Base-by-base conservation (phyloP, 768 basidiomycete genomes). In the Lactarius indigo region DNA sequence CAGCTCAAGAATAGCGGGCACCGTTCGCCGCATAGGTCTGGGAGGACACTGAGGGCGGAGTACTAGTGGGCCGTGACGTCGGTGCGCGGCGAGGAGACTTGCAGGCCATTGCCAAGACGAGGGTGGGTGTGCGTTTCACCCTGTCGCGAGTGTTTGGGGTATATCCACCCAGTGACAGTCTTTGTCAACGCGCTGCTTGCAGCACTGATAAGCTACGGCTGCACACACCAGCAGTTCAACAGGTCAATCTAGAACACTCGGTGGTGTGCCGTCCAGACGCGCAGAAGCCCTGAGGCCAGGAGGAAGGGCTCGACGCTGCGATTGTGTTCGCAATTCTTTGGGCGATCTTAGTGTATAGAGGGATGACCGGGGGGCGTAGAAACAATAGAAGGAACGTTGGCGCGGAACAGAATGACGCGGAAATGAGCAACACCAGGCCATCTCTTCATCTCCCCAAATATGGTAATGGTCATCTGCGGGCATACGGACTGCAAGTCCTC, bases 131-230 rank as follows among this genome's bases (percentile, higher is more conserved):
- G 15, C 12, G 13, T 12, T 87, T 91, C 71, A 79, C 85, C 15
- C 90, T 92, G 0, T 92, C 94, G 0, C 83, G 86, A 33, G 76
- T 87, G 54, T 78, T 95, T 44, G 82, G 87, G 0, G 82, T 88
- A 3, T 93, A 88, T 72, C 87, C 91, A 2, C 88, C 90, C 0
- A 79, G 96, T 2, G 94, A 5, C 92, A 26, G 41, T 67, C 0
- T 39, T 15, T 39, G 5, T 39, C 37, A 96, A 97, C 72, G 83
- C 86, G 3, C 76, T 94, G 28, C 79, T 95, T 3, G 81, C 84
- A 5, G 81, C 88, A 1, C 78, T 96, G 97, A 98, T 74, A 82
- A 86, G 3, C 78, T 98, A 23, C 88, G 95, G 3, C 80, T 94
- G 12, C 37, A 39, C 84, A 95, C 17, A 90, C 93, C 94, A 3